These are phyloP conservation scores for Coemansia sp. DNA, from an alignment of 192 early-diverging fungal species.

Conservation along the genomic window DNA sequence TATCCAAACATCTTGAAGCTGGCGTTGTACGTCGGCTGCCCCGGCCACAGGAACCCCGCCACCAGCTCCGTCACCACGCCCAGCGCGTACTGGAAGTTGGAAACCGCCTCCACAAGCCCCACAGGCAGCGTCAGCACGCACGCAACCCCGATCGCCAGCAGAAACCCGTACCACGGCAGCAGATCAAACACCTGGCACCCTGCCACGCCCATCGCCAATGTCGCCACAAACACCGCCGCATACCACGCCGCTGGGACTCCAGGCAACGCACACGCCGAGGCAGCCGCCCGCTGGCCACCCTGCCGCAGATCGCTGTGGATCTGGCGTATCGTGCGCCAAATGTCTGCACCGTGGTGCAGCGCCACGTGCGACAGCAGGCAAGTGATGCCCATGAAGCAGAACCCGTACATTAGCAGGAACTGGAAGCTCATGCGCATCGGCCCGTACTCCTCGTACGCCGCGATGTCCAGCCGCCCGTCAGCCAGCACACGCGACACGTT, in stretches of 20 bases:
- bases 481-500: constrained; percentile 57
- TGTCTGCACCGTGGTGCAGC: constrained; percentile 64
- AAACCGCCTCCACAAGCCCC: constrained; percentile 72
- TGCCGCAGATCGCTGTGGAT: constrained; percentile 33
- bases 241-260: constrained; percentile 74
- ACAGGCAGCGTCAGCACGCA: constrained; percentile 68
- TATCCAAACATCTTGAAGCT: constrained; percentile 81
- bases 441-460: constrained; percentile 58
- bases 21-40: constrained; percentile 72
- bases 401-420: constrained; percentile 68
- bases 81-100: constrained; percentile 69
- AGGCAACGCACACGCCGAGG: neutral
- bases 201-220: constrained; percentile 34
- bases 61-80: constrained; percentile 82
- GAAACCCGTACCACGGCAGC: constrained; percentile 66
- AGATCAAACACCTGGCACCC: constrained; percentile 28
- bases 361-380: constrained; percentile 64
- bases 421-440: constrained; percentile 63
- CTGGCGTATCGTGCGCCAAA: constrained; percentile 52
- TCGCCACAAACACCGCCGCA: constrained; percentile 19
- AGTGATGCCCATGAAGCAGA: constrained; percentile 63
- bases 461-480: constrained; percentile 53
- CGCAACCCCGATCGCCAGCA: constrained; percentile 59
- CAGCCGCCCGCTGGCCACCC: neutral
- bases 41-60: constrained; percentile 72